These are phyloP conservation scores for Basipetospora chlamydospora DNA, from an alignment of 2,329 filamentous ascomycete genomes.

Conservation along the genomic window DNA sequence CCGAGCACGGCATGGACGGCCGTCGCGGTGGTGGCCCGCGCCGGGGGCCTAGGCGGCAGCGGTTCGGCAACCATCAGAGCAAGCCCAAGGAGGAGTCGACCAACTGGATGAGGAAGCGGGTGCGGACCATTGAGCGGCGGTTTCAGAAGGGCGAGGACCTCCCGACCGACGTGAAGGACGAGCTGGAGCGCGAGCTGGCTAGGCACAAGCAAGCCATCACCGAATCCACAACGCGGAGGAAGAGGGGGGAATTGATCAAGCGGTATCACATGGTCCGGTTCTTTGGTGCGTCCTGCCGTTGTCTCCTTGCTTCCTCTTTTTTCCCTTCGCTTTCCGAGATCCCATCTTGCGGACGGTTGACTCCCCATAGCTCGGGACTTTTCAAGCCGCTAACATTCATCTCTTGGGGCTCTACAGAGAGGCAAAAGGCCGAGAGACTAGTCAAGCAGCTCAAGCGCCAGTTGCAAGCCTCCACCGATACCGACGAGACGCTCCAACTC, in stretches of 20 bases:
- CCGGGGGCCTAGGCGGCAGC: slow-evolving; percentile 3
- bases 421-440: slow-evolving; percentile 55
- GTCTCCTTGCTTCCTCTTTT: too few relatives aligned
- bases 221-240: slow-evolving; percentile 43
- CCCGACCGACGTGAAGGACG: slow-evolving; percentile 51
- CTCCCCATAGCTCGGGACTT: not conserved
- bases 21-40: too few relatives aligned
- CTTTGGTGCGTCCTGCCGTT: slow-evolving; percentile 51
- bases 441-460: slow-evolving; percentile 50
- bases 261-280: slow-evolving; percentile 78
- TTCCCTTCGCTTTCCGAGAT: not conserved
- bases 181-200: slow-evolving; percentile 58
- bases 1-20: too few relatives aligned
- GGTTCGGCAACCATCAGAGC: slow-evolving; percentile 18
- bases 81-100: slow-evolving; percentile 32
- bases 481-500: slow-evolving; percentile 35
- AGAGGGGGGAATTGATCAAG: slow-evolving; percentile 53
- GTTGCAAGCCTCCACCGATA: slow-evolving; percentile 34
- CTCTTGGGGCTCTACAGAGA: slow-evolving; percentile 29
- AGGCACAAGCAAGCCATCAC: slow-evolving; percentile 50
- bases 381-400: not conserved
- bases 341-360: not conserved
- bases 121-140: slow-evolving; percentile 53
- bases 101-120: slow-evolving; percentile 55
- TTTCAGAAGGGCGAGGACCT: slow-evolving; percentile 47